Conservation (phyloP, 2,329 filamentous ascomycete species). For the Didymella lethalis region DNA sequence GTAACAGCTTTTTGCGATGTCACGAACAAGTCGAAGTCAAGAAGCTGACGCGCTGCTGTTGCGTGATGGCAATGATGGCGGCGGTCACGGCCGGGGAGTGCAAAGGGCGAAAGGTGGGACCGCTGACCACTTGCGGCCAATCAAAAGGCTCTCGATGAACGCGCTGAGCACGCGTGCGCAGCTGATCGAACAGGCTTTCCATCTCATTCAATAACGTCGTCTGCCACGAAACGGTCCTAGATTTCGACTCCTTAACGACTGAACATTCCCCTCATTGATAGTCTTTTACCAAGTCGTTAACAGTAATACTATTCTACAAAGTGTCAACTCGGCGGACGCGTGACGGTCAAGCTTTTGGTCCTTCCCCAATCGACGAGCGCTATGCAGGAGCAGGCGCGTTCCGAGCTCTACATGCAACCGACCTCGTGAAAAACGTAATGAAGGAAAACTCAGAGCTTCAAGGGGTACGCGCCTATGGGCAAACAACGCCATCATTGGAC, state of each 20-base stretch:
- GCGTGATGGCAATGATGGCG: too few species aligned
- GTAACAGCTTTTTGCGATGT: too few species aligned
- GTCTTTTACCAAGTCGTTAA: not conserved
- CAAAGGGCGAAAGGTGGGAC: not conserved
- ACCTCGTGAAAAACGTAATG: slow-evolving; percentile 11
- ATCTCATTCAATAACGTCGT: not conserved
- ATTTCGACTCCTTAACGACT: not conserved
- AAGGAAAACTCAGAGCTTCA: not conserved
- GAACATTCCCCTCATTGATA: not conserved
- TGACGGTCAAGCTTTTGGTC: not conserved
- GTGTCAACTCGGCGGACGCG: not conserved
- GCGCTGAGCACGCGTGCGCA: not conserved
- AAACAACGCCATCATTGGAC: slow-evolving; percentile 11
- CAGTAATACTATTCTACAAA: not conserved
- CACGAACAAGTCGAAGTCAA: too few species aligned
- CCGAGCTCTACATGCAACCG: not conserved
- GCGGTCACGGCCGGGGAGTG: too few species aligned
- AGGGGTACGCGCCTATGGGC: slow-evolving; percentile 8
- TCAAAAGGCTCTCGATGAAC: not conserved
- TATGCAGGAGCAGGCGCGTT: not conserved
- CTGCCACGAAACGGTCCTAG: not conserved
- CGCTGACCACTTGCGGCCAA: not conserved
- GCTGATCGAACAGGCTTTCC: not conserved
- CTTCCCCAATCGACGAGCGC: not conserved
- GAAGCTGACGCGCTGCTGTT: too few species aligned